Percentiles rank a stretch among this genome's conserved stretches.
These are phyloP conservation scores for Rhodomyrtus tomentosa DNA, from an alignment of 345 rosid species.

Conservation along the genomic window DNA sequence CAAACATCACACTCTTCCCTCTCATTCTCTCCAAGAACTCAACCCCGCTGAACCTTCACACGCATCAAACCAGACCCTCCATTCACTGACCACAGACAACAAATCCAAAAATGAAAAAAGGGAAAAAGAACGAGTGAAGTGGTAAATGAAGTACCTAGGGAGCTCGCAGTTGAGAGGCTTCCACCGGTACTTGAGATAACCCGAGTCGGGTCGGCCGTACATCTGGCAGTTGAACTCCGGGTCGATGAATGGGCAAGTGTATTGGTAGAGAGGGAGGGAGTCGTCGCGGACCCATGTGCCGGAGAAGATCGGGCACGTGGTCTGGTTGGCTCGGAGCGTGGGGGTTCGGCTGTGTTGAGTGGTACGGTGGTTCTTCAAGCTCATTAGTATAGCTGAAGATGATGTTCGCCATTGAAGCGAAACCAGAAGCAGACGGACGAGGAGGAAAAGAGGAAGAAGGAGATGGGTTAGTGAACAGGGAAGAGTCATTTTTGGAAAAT, in stretches of 20 bases:
- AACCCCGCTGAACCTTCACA: slow-evolving; percentile 55
- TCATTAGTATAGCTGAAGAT: slow-evolving; percentile 49
- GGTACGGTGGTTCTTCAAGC: slow-evolving; percentile 44
- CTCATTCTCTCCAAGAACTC: slow-evolving; percentile 57
- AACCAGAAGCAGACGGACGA: slow-evolving; percentile 15
- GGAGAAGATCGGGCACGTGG: slow-evolving; percentile 40
- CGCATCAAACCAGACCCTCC: neutral
- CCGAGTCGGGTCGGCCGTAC: slow-evolving; percentile 83
- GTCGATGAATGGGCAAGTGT: slow-evolving; percentile 51
- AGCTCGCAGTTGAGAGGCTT: slow-evolving; percentile 72
- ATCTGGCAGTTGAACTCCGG: slow-evolving; percentile 71
- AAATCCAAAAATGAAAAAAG: neutral
- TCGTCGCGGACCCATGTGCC: slow-evolving; percentile 77
- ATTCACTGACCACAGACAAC: neutral
- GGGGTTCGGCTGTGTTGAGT: slow-evolving; percentile 39
- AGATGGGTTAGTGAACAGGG: neutral
- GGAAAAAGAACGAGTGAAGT: neutral
- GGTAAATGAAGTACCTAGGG: slow-evolving; percentile 39
- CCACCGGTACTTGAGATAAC: slow-evolving; percentile 85
- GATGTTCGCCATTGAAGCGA: slow-evolving; percentile 20
- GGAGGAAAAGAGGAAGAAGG: neutral
- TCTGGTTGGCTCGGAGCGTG: slow-evolving; percentile 41
- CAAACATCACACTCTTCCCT: slow-evolving; percentile 76
- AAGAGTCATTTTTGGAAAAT: neutral
- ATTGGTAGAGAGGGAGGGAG: slow-evolving; percentile 56